Percentiles rank a stretch among this genome's conserved stretches.
Evolutionary conservation across 2,329 filamentous ascomycete genomes (phyloP).

Genomic region (Chrysosporium keratinophilum): DNA sequence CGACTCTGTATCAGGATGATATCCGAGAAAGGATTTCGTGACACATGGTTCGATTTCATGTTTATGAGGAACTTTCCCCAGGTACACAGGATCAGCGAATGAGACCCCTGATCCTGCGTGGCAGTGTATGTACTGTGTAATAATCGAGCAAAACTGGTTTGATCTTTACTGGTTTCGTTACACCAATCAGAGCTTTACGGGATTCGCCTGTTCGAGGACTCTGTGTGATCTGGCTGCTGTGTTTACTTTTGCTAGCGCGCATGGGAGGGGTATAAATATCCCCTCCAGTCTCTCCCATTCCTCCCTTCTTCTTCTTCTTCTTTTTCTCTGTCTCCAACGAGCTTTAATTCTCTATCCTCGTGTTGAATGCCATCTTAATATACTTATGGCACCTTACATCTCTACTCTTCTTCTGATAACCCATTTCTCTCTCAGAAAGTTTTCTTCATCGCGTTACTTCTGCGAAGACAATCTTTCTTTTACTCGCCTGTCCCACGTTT

Average conservation of each 20-base stretch:
- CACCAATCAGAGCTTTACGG: slow-evolving; percentile 2
- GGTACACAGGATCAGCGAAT: not conserved
- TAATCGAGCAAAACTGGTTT: not conserved
- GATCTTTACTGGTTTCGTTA: not conserved
- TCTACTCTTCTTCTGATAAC: too few relatives aligned
- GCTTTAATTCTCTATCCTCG: too few relatives aligned
- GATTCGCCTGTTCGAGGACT: not conserved
- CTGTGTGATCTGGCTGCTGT: not conserved
- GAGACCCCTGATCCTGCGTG: not conserved
- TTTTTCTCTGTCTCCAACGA: not conserved
- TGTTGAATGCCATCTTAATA: too few relatives aligned
- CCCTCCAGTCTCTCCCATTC: not conserved
- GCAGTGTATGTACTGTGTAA: not conserved
- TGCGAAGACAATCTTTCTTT: too few relatives aligned
- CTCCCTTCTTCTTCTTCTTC: not conserved
- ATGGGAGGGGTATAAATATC: not conserved
- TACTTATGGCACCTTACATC: too few relatives aligned
- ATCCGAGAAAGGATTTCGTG: too few relatives aligned
- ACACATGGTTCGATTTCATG: not conserved
- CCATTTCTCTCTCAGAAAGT: too few relatives aligned
- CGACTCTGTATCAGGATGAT: too few relatives aligned
- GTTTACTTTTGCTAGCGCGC: not conserved
- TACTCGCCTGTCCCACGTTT: too few relatives aligned
- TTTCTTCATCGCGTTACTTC: too few relatives aligned
- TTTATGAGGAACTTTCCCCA: not conserved